phyloP scores from a whole-genome alignment of 257 asterid genomes.

The Solanum virginianum region DNA sequence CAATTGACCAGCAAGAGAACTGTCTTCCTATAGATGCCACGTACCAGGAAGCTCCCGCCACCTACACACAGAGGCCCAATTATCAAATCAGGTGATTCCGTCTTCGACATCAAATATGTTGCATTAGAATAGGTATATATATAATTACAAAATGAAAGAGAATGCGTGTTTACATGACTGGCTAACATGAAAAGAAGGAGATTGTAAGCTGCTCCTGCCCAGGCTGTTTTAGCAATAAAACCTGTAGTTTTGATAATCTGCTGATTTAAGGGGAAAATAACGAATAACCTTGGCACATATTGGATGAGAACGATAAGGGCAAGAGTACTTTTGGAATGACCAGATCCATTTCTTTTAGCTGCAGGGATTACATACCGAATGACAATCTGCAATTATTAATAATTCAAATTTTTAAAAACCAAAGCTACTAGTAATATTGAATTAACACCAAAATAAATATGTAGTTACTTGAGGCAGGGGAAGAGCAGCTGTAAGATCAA shows the following conservation, averaged over 20 bases:
- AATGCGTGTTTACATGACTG: constrained; percentile 52
- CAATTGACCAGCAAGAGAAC: constrained; percentile 58
- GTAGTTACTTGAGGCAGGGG: constrained; percentile 71
- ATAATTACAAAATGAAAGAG: background rate
- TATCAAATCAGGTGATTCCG: background rate
- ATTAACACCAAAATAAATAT: background rate
- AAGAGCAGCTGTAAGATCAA: constrained; percentile 70
- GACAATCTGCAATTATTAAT: constrained; percentile 44
- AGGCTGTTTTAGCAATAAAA: constrained; percentile 85
- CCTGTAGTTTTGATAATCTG: constrained; percentile 80
- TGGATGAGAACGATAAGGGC: constrained; percentile 89
- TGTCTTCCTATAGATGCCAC: constrained; percentile 86
- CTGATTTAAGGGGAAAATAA: constrained; percentile 65
- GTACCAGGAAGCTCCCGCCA: constrained; percentile 91
- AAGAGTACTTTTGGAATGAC: constrained; percentile 66
- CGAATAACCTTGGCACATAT: constrained; percentile 66
- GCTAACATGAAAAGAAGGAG: constrained; percentile 82
- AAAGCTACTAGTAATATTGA: background rate
- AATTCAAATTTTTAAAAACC: background rate
- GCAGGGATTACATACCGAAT: constrained; percentile 80
- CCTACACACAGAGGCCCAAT: constrained; percentile 20
- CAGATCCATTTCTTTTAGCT: constrained; percentile 39
- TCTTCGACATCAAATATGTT: background rate
- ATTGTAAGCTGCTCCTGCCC: constrained; percentile 98
- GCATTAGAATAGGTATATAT: background rate